Conservation (phyloP, 164 flowering plant species). For the Dillenia suffruticosa region DNA sequence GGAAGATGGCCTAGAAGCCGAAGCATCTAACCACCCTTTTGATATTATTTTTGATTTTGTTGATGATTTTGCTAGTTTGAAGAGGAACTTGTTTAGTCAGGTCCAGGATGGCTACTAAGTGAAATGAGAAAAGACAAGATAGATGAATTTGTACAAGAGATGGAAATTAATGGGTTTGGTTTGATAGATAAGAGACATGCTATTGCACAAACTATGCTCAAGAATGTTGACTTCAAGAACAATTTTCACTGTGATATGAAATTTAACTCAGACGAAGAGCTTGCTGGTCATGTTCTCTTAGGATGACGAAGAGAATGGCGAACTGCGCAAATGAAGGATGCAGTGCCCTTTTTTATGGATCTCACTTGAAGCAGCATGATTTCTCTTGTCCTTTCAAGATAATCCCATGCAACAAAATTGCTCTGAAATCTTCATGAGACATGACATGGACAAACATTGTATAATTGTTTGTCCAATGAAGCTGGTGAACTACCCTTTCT, state of each 20-base stretch:
- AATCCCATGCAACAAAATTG: constrained; percentile 78
- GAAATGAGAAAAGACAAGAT: constrained; percentile 84
- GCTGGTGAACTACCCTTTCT: constrained; percentile 77
- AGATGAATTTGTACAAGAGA: constrained; percentile 82
- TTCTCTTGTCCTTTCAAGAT: constrained; percentile 66
- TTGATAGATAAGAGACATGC: constrained; percentile 48
- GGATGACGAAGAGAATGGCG: constrained; percentile 49
- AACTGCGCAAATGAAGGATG: constrained; percentile 64
- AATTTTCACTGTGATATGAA: constrained; percentile 53
- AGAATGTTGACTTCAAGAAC: constrained; percentile 64
- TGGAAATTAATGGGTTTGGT: constrained; percentile 84
- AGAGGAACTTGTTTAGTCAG: constrained; percentile 62
- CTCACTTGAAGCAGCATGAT: constrained; percentile 57
- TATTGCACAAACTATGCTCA: constrained; percentile 54
- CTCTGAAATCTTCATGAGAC: constrained; percentile 54
- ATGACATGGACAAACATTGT: constrained; percentile 92
- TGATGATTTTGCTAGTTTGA: constrained; percentile 63
- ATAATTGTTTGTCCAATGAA: constrained; percentile 89
- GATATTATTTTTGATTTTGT: constrained; percentile 63
- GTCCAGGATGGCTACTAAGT: constrained; percentile 83
- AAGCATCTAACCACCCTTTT: constrained; percentile 49
- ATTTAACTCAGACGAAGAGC: constrained; percentile 41
- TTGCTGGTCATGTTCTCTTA: constrained; percentile 42
- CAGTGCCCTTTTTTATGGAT: constrained; percentile 42
- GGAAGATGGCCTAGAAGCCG: constrained; percentile 39